These are phyloP conservation scores for Lachancea nothofagi DNA, from an alignment of 805 yeast species.

Conservation along the genomic window DNA sequence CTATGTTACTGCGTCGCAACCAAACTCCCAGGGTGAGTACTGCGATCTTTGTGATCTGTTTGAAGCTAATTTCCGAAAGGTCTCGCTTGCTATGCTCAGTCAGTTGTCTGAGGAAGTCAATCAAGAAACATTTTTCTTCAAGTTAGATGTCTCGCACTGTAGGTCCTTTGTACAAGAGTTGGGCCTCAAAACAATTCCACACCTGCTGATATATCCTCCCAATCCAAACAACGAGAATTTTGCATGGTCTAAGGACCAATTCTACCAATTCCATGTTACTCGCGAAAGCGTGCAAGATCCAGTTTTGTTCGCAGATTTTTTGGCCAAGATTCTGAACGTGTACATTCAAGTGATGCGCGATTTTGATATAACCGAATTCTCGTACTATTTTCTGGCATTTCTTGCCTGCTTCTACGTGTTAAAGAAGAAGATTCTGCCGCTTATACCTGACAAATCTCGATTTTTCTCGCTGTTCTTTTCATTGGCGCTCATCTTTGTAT, in stretches of 20 bases:
- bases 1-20: slow-evolving; percentile 46
- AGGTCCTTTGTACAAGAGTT: slow-evolving; percentile 37
- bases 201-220: slow-evolving; percentile 63
- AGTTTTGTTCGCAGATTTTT: slow-evolving; percentile 47
- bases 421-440: slow-evolving; percentile 42
- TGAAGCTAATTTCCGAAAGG: slow-evolving; percentile 37
- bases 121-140: slow-evolving; percentile 39
- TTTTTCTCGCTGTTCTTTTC: slow-evolving; percentile 35
- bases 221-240: slow-evolving; percentile 24
- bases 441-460: slow-evolving; percentile 23
- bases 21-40: slow-evolving; percentile 38
- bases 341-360: slow-evolving; percentile 40
- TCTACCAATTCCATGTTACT: slow-evolving; percentile 35
- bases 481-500: slow-evolving; percentile 36
- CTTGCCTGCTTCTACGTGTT: slow-evolving; percentile 41
- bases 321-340: slow-evolving; percentile 43
- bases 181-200: slow-evolving; percentile 51
- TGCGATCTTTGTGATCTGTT: slow-evolving; percentile 42
- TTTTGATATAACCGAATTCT: slow-evolving; percentile 41
- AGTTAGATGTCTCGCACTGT: slow-evolving; percentile 48
- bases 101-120: slow-evolving; percentile 39
- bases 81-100: slow-evolving; percentile 39
- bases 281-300: slow-evolving; percentile 33
- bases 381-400: slow-evolving; percentile 41
- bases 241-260: slow-evolving; percentile 28